Conservation (phyloP, 441 rosid genomes). For the Euphorbia schlechtendalii region DNA sequence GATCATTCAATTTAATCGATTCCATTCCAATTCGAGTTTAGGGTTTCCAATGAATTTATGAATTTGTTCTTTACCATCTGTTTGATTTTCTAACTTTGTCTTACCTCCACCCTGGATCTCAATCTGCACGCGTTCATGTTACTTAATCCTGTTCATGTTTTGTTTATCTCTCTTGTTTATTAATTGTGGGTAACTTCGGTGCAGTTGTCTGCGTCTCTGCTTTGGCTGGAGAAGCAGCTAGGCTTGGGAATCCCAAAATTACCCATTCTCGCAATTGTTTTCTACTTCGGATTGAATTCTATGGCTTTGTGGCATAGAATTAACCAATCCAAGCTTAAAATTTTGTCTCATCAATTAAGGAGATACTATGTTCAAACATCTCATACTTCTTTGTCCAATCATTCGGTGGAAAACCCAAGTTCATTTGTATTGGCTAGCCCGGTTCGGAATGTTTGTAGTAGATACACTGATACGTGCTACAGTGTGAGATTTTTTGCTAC, state of each 20-base stretch:
- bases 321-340: slow-evolving; percentile 38
- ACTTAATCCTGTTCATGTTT: neutral
- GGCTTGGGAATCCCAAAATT: slow-evolving; percentile 1
- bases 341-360: slow-evolving; percentile 32
- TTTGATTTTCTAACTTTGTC: no score
- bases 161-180: neutral
- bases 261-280: neutral
- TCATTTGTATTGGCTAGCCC: slow-evolving; percentile 22
- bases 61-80: no score
- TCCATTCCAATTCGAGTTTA: no score
- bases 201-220: neutral
- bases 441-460: slow-evolving; percentile 19
- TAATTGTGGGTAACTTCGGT: neutral
- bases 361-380: slow-evolving; percentile 29
- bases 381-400: slow-evolving; percentile 14
- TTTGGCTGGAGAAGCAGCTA: neutral
- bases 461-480: slow-evolving; percentile 21
- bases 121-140: neutral
- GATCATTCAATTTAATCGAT: no score
- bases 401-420: slow-evolving; percentile 20
- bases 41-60: no score
- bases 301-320: slow-evolving; percentile 9
- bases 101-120: neutral
- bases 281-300: neutral
- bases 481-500: slow-evolving; percentile 48